Evolutionary conservation across 768 basidiomycete genomes (phyloP), one percentile per base, ranked within the genome.

Genomic region (Fistulinella prunicolor): DNA sequence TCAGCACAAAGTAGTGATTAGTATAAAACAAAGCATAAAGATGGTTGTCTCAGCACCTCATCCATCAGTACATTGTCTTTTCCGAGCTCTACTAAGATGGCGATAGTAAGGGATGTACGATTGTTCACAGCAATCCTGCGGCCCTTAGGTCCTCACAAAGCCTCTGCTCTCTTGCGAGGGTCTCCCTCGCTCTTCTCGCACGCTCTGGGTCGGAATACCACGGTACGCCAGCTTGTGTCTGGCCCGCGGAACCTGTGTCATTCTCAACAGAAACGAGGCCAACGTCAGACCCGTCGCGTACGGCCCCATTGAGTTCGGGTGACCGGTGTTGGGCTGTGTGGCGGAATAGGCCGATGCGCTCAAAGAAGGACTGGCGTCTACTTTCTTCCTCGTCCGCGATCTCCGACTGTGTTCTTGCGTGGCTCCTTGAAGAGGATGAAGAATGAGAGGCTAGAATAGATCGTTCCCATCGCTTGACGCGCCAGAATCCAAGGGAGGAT

Each of bases 401-500:
- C 44, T 66, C 63, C 17, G 64, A 61, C 29, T 55, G 61, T 4
- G 62, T 41, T 57, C 60, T 24, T 45, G 46, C 21, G 24, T 65
- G 62, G 36, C 74, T 70, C 42, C 53, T 66, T 42, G 41, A 72
- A 70, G 49, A 73, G 65, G 42, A 65, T 65, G 42, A 77, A 49
- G 36, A 53, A 36, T 65, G 53, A 6, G 86, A 81, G 9, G 78
- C 74, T 20, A 88, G 71, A 47, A 93, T 85, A 14, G 85, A 81
- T 48, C 79, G 75, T 64, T 93, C 90, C 89, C 89, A 93, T 40
- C 88, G 82, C 63, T 92, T 93, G 48, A 92, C 86, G 30, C 90
- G 82, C 86, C 86, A 91, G 69, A 83, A 96, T 21, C 89, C 84
- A 35, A 95, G 86, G 9, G 94, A 60, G n/a, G 89, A 90, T 2